phyloP scores from a whole-genome alignment of 2,329 filamentous ascomycete genomes.

The Stylonectria norvegica region DNA sequence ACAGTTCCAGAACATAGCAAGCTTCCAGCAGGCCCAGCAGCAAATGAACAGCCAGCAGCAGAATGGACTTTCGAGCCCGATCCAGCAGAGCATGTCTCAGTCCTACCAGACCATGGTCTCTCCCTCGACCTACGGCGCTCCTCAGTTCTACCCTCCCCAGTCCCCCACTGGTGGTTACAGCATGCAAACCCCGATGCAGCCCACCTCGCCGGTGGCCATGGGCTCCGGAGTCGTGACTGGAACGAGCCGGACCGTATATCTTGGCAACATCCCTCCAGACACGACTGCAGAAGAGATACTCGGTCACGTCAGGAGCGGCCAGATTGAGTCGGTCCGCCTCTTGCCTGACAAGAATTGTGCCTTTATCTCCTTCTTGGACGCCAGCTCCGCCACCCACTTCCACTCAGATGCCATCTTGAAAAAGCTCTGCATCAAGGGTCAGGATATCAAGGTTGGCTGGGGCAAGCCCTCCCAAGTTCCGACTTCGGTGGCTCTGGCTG shows the following conservation, averaged over 20 bases:
- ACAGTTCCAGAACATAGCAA: constrained; percentile 82
- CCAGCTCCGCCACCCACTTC: constrained; percentile 96
- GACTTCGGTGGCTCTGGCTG: constrained; percentile 92
- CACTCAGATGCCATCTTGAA: constrained; percentile 99
- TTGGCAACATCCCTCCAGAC: constrained; percentile 98
- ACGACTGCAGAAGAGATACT: constrained; percentile 96
- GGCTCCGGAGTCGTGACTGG: constrained; percentile 78
- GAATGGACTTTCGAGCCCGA: constrained; percentile 68
- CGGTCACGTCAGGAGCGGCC: constrained; percentile 91
- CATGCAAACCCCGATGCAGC: constrained; percentile 53
- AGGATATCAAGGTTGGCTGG: constrained; percentile 99
- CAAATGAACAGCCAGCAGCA: constrained; percentile 54
- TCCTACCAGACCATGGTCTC: constrained; percentile 83
- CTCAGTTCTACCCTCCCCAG: constrained; percentile 83
- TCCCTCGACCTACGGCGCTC: constrained; percentile 75
- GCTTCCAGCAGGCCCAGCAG: constrained; percentile 61
- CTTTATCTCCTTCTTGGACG: constrained; percentile 98
- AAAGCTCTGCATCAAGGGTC: constrained; percentile 96
- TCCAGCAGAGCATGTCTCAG: constrained; percentile 74
- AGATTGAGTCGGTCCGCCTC: constrained; percentile 97
- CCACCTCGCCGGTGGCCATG: constrained; percentile 72
- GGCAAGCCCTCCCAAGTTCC: constrained; percentile 98
- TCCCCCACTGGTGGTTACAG: constrained; percentile 78
- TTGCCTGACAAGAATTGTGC: constrained; percentile 99
- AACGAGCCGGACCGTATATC: constrained; percentile 92